These are phyloP conservation scores for Tuber indicum DNA, from an alignment of 495 filamentous ascomycete species.

Conservation along the genomic window DNA sequence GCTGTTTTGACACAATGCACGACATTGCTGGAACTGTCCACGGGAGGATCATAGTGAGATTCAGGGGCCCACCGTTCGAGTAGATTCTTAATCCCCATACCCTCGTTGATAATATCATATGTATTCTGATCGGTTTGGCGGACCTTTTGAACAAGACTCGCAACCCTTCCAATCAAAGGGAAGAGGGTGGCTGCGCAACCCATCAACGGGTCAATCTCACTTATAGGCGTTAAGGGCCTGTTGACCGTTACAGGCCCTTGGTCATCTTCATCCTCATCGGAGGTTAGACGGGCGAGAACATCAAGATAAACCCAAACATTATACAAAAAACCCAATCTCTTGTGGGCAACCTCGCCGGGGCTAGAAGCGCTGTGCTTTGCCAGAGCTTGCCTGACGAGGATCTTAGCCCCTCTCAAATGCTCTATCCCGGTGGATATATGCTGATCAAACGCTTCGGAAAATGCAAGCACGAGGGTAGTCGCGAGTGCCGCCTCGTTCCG, in stretches of 20 bases:
- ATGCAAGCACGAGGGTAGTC: conserved; percentile 66
- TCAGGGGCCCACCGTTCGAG: conserved; percentile 63
- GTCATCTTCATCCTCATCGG: conserved; percentile 54
- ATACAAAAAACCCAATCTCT: conserved; percentile 61
- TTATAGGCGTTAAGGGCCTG: conserved; percentile 44
- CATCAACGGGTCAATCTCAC: conserved; percentile 68
- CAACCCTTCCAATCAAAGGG: conserved; percentile 64
- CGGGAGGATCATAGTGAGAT: conserved; percentile 51
- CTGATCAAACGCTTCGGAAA: conserved; percentile 72
- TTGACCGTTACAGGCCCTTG: conserved; percentile 41
- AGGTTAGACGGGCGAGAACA: conserved; percentile 69
- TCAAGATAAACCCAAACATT: conserved; percentile 81
- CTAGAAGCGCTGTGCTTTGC: conserved; percentile 29
- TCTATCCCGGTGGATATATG: conserved; percentile 68
- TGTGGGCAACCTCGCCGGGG: conserved; percentile 49
- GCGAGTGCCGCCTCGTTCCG: conserved; percentile 61
- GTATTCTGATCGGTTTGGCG: conserved; percentile 55
- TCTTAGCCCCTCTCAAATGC: conserved; percentile 64
- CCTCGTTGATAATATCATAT: conserved; percentile 56
- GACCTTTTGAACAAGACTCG: conserved; percentile 61
- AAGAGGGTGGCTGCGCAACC: conserved; percentile 67
- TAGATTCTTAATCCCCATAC: conserved; percentile 56
- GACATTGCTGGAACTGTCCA: conserved; percentile 60
- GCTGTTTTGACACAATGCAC: conserved; percentile 65
- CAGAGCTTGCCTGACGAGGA: conserved; percentile 58